phyloP scores from a whole-genome alignment of 495 filamentous ascomycete genomes.

The Tuber brumale region DNA sequence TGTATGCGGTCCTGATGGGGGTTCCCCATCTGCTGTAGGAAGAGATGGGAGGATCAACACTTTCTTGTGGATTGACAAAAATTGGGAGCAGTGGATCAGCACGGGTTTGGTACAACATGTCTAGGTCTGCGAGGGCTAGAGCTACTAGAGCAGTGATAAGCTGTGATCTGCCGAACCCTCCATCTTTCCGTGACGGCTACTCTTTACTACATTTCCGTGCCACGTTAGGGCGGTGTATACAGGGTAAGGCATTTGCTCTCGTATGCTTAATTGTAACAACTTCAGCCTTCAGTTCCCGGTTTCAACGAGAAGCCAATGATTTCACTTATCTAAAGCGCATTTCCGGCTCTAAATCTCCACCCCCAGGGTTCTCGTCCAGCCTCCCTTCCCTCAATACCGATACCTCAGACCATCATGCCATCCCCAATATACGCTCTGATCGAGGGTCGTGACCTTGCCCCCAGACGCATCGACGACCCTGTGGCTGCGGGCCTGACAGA shows the following conservation, averaged over 20 bases:
- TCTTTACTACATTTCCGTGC: background rate
- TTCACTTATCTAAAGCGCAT: background rate
- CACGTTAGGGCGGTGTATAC: background rate
- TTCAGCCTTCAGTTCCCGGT: background rate
- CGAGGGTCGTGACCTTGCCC: slow-evolving; percentile 9
- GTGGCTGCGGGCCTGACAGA: slow-evolving; percentile 15
- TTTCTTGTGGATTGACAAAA: background rate
- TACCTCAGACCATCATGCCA: background rate
- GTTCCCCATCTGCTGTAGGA: background rate
- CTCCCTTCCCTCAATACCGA: background rate
- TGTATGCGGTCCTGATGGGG: background rate
- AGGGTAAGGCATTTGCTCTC: background rate
- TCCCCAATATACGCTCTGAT: slow-evolving; percentile 10
- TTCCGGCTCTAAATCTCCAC: background rate
- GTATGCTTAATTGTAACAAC: background rate
- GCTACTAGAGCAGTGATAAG: background rate
- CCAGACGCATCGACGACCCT: slow-evolving; percentile 7
- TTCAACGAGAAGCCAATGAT: background rate
- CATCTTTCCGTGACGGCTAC: background rate
- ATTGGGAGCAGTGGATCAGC: background rate
- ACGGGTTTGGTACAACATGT: background rate
- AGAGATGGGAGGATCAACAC: background rate
- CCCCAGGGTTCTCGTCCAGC: background rate
- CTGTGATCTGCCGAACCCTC: background rate
- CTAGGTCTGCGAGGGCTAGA: background rate